These are phyloP conservation scores for Nidula microcarpa DNA, from an alignment of 768 basidiomycete genomes.

Conservation along the genomic window DNA sequence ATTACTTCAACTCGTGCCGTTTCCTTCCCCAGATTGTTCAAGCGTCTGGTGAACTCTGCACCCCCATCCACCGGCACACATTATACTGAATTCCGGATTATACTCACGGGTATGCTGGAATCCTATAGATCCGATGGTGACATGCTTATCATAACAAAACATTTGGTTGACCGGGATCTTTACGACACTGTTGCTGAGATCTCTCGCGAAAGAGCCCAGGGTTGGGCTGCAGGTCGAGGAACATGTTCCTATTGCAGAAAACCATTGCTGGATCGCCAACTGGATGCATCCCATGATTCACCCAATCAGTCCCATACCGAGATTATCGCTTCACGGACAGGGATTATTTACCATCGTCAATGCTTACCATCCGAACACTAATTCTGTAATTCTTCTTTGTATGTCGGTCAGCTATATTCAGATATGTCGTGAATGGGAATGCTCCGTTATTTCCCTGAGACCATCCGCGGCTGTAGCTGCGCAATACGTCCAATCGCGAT, in stretches of 20 bases:
- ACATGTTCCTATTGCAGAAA: slow-evolving; percentile 54
- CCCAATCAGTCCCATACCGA: slow-evolving; percentile 15
- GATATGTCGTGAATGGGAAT: no score
- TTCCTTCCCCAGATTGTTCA: slow-evolving; percentile 92
- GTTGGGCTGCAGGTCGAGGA: slow-evolving; percentile 55
- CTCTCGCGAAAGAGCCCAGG: slow-evolving; percentile 51
- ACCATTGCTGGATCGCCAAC: slow-evolving; percentile 22
- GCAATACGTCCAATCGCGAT: no score
- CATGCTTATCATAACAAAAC: slow-evolving; percentile 80
- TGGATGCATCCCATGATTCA: background rate
- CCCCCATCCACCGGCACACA: slow-evolving; percentile 57
- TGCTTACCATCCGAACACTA: slow-evolving; percentile 22
- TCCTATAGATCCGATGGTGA: slow-evolving; percentile 92
- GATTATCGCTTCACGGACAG: slow-evolving; percentile 55
- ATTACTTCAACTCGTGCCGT: slow-evolving; percentile 73
- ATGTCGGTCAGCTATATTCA: no score
- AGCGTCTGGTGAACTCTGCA: slow-evolving; percentile 79
- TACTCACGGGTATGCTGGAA: slow-evolving; percentile 93
- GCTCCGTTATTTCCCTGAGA: no score
- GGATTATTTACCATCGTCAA: slow-evolving; percentile 51
- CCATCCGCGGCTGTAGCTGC: no score
- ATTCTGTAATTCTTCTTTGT: no score
- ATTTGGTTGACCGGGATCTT: slow-evolving; percentile 77
- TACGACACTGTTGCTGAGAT: slow-evolving; percentile 68
- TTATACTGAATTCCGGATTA: slow-evolving; percentile 89